Evolutionary conservation across 2,329 filamentous ascomycete species (phyloP).

Genomic region (Exophiala bonariae): DNA sequence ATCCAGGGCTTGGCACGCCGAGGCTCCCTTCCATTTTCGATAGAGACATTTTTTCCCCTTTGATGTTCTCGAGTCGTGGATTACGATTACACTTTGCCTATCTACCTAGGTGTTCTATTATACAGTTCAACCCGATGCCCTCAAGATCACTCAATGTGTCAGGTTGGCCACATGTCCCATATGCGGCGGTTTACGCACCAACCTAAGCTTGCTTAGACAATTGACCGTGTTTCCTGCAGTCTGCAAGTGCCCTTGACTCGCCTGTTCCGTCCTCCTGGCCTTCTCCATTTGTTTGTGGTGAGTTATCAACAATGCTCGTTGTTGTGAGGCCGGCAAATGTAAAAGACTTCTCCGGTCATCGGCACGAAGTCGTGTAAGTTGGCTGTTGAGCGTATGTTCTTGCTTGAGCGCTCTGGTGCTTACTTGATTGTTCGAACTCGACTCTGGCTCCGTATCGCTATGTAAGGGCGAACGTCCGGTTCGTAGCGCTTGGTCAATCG

Average conservation of each 20-base stretch:
- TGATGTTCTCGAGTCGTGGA: not conserved
- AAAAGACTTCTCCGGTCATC: slow-evolving; percentile 31
- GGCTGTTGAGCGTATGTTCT: slow-evolving; percentile 22
- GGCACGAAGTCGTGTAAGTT: slow-evolving; percentile 30
- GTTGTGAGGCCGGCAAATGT: slow-evolving; percentile 33
- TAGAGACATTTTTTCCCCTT: not conserved
- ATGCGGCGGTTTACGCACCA: slow-evolving; percentile 22
- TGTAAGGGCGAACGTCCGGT: not conserved
- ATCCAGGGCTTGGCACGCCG: not conserved
- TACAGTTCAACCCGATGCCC: no score
- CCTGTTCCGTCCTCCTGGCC: slow-evolving; percentile 23
- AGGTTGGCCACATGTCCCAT: slow-evolving; percentile 16
- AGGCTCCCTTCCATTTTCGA: not conserved
- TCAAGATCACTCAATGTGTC: slow-evolving; percentile 21
- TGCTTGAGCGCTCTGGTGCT: slow-evolving; percentile 22
- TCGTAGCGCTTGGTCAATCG: slow-evolving; percentile 5
- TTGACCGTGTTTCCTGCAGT: slow-evolving; percentile 17
- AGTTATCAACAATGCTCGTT: slow-evolving; percentile 30
- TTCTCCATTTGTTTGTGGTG: slow-evolving; percentile 33
- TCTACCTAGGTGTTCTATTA: no score
- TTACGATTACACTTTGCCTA: no score
- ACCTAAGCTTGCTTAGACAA: slow-evolving; percentile 17
- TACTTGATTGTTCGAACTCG: slow-evolving; percentile 8
- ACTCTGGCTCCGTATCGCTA: slow-evolving; percentile 8
- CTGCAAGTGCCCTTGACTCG: slow-evolving; percentile 12